A percentile compares a stretch with the other conserved stretches of the same genome.
phyloP scores from a whole-genome alignment of 1,284 basidiomycete genomes.

The Psilocybe mexicana region DNA sequence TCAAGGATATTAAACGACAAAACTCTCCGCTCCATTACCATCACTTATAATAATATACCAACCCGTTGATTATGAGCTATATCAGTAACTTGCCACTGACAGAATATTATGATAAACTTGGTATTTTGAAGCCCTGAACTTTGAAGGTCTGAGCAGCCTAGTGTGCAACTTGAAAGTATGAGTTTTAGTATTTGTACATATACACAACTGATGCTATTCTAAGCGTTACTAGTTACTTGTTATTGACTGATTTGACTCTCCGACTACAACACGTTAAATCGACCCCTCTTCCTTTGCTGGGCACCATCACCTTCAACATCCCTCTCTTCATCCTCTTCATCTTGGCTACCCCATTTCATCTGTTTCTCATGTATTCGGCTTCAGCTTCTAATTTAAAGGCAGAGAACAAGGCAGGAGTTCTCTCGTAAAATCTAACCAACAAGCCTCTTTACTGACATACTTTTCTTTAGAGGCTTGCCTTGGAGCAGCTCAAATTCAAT shows the following conservation, averaged over 20 bases:
- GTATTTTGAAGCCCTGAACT: too few species aligned
- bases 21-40: too few species aligned
- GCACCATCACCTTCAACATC: conserved; percentile 22
- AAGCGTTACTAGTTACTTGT: neutral
- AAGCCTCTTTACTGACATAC: conserved; percentile 12
- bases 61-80: too few species aligned
- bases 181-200: too few species aligned
- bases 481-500: conserved; percentile 24
- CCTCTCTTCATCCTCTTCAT: conserved; percentile 3
- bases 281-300: conserved; percentile 20
- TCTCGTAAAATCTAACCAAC: conserved; percentile 9
- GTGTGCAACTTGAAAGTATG: neutral
- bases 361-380: conserved; percentile 31
- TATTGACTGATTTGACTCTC: conserved; percentile 51
- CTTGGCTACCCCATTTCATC: conserved; percentile 1
- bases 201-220: too few species aligned
- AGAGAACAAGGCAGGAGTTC: conserved; percentile 39
- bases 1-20: too few species aligned
- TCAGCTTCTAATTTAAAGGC: conserved; percentile 29
- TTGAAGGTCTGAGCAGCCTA: too few species aligned
- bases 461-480: conserved; percentile 18
- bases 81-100: too few species aligned
- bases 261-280: conserved; percentile 38
- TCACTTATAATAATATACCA: too few species aligned
- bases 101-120: too few species aligned